Base-by-base conservation (phyloP, 73 alveolate species). In the Blepharisma japonicum region DNA sequence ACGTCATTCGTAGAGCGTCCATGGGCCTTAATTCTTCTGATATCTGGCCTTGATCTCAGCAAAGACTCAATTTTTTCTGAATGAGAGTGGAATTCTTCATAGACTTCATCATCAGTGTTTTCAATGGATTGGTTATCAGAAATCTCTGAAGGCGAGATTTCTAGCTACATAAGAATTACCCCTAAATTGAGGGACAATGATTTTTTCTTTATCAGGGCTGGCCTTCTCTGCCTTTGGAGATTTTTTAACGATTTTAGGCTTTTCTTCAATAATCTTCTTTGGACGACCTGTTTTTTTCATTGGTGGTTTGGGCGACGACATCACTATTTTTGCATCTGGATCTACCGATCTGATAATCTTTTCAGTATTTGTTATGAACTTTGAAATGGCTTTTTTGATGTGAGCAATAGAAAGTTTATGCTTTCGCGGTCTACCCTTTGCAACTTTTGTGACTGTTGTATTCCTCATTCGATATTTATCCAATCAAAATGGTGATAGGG, bases 101-200 rank as follows among this genome's bases (percentile, higher is more conserved):
- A 61, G 18, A 14, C 74, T 61, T 61, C 74, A n/a, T n/a, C 14
- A 48, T 61, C 74, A 61, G 74, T 61, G 47, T 18, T 25, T 61
- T 61, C 74, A 61, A 9, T 8, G n/a, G 74, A 20, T 32, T 32
- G 42, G 3, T 32, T 32, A 32, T 32, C 42, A 32, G 42, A 32
- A 32, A 32, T 32, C 14, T 61, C 74, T 14, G 74, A 61, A 20
- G 23, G 23, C 14, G 47, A 39, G 23, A 61, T 61, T 25, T 61
- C 74, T 61, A 61, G 74, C 74, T 61, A 61, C 47, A 14, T 61
- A 61, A 14, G 18, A 61, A n/a, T 61, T 61, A 61, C 74, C 74
- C 14, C 23, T 14, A 61, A 61, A 61, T n/a, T 61, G 18, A 25
- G 74, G 74, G 14, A 61, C 42, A 32, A 32, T 32, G 42, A 32